These are phyloP conservation scores for Acacia acuminata DNA, from an alignment of 306 rosid genomes.

Conservation along the genomic window DNA sequence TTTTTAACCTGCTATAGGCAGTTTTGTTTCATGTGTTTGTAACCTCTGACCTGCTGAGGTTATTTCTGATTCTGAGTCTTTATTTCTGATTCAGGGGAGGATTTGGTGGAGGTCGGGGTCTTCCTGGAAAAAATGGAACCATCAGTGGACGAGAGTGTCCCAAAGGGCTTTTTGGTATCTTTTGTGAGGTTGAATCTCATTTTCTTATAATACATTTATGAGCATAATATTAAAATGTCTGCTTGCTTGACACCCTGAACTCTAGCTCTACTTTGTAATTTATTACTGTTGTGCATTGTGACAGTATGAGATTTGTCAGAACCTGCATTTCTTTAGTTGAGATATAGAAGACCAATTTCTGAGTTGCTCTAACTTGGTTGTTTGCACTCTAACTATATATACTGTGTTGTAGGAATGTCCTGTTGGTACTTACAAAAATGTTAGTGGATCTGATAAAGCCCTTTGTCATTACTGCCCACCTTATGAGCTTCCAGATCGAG, in stretches of 20 bases:
- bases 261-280: constrained; percentile 17
- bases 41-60: background rate
- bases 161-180: constrained; percentile 83
- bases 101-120: constrained; percentile 79
- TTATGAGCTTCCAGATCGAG: constrained; percentile 59
- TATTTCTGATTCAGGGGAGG: constrained; percentile 73
- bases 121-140: constrained; percentile 81
- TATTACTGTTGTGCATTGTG: constrained; percentile 5
- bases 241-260: constrained; percentile 21
- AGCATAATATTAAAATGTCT: background rate
- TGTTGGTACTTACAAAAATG: constrained; percentile 63
- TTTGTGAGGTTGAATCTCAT: constrained; percentile 68
- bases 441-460: constrained; percentile 50
- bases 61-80: constrained; percentile 36
- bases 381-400: background rate
- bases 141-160: constrained; percentile 85
- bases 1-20: constrained; percentile 12
- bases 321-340: background rate
- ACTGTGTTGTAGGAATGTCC: constrained; percentile 66
- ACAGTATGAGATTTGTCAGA: background rate
- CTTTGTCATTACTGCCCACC: constrained; percentile 56
- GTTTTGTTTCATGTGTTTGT: background rate
- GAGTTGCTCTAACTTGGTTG: background rate
- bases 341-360: background rate
- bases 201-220: background rate